Conservation (phyloP, 768 basidiomycete species). For the Pisolithus microcarpus region DNA sequence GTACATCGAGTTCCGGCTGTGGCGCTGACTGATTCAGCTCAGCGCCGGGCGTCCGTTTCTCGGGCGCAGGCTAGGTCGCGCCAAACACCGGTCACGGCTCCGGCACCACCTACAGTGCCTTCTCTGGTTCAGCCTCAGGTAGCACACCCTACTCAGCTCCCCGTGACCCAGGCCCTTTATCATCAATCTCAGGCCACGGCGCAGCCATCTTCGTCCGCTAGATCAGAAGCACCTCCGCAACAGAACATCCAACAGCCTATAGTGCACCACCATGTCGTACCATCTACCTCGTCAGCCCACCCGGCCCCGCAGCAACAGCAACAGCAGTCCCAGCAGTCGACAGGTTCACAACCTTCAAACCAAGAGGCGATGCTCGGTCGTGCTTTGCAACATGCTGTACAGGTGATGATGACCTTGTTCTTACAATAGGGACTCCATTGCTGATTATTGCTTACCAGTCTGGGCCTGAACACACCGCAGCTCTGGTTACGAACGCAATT, state of each 20-base stretch:
- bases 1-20: neutral
- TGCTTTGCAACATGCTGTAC: constrained; percentile 15
- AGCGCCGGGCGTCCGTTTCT: neutral
- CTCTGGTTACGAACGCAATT: neutral
- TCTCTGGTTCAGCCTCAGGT: neutral
- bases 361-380: constrained; percentile 13
- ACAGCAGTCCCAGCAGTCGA: neutral
- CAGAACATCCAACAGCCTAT: neutral
- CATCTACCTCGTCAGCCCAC: neutral
- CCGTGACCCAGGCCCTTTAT: neutral
- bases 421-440: neutral
- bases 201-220: neutral
- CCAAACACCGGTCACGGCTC: neutral
- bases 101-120: neutral
- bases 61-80: neutral
- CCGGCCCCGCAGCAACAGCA: neutral
- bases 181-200: neutral
- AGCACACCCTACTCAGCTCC: neutral
- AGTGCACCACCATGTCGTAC: neutral
- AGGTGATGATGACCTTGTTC: constrained; percentile 12
- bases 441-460: constrained; percentile 10
- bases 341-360: neutral
- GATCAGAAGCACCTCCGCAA: constrained; percentile 1
- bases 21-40: neutral
- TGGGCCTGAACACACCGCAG: constrained; percentile 9